Evolutionary conservation across 257 asterid species (phyloP), one percentile per base, ranked within the genome.

Genomic region (Solanum pennellii): DNA sequence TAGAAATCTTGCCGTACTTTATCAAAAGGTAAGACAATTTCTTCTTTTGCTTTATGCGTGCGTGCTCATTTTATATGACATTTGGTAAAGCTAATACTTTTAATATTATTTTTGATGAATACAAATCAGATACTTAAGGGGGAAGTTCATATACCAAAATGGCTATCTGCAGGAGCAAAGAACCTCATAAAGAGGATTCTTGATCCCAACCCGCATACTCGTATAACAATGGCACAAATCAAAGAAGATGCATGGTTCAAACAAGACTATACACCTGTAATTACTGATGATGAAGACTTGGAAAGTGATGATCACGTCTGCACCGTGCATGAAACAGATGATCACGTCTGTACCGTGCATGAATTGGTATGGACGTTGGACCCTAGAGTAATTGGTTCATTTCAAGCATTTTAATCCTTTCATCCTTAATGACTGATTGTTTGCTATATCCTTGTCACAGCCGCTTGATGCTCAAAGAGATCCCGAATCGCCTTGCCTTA

Each of bases 131-230:
- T 97, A 82, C 91, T 92, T 93, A 97, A 95, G 93, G 99, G 98
- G 73, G 95, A 95, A 2, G 93, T 91, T 87, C 99, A 95, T 89
- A 91, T 95, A 86, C 99, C 99, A 37, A 95, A 92, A 90, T 97
- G 99, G 98, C 91, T 97, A n/a, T 94, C 99, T 29, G 93, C 95
- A 0, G 98, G 94, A 86, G 99, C 99, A 86, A 94, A 86, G 87
- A 88, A 93, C 91, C 92, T 97, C 45, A 91, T 96, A 88, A 94
- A 84, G 93, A 94, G 98, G 93, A 95, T 97, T 89, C 94, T 97
- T 66, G 98, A 97, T 92, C 98, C 99, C 80, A 93, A 94, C 77
- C 99, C 98, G 18, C 91, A 68, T 60, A 93, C 98, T 82, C 91
- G 99, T 86, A 92, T 97, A 79, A 93, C 96, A 77, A 88, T 94